Evolutionary conservation across 768 basidiomycete genomes (phyloP).

Genomic region (Lentinula detonsa): DNA sequence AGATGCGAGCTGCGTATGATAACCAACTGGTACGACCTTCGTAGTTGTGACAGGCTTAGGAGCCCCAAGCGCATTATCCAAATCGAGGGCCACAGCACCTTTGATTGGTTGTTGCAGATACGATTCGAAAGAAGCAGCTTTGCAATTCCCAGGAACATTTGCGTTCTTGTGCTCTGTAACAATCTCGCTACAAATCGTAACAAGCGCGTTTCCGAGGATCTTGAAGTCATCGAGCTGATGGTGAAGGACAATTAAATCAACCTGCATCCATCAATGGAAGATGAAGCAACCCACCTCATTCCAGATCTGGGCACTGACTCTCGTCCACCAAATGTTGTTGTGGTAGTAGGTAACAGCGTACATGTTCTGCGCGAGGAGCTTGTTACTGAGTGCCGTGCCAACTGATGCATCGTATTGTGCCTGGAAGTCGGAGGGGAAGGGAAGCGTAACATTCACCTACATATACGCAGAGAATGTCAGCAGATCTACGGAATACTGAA

Average conservation of each 20-base stretch:
- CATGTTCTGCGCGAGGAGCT: conserved; percentile 22
- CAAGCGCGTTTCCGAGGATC: conserved; percentile 8
- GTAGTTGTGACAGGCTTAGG: not conserved
- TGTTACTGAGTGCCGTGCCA: conserved; percentile 18
- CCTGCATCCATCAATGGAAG: not conserved
- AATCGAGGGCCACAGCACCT: not conserved
- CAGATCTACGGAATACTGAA: not conserved
- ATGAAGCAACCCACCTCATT: conserved; percentile 24
- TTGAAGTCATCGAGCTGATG: conserved; percentile 11
- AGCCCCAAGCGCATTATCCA: not conserved
- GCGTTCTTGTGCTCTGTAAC: not conserved
- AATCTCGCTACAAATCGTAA: conserved; percentile 5
- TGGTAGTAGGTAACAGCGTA: conserved; percentile 28
- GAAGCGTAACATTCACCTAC: conserved; percentile 28
- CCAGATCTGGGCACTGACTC: conserved; percentile 34
- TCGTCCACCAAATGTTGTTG: conserved; percentile 32
- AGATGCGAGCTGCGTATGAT: not conserved
- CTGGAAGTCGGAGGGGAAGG: conserved; percentile 19
- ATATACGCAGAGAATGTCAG: not conserved
- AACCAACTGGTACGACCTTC: not conserved
- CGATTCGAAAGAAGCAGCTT: not conserved
- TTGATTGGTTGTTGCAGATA: not conserved
- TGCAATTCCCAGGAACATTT: not conserved
- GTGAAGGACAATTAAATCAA: not conserved
- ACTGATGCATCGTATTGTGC: conserved; percentile 10